Evolutionary conservation across 2,329 filamentous ascomycete genomes (phyloP).

Genomic region (Rhinocladiella similis): DNA sequence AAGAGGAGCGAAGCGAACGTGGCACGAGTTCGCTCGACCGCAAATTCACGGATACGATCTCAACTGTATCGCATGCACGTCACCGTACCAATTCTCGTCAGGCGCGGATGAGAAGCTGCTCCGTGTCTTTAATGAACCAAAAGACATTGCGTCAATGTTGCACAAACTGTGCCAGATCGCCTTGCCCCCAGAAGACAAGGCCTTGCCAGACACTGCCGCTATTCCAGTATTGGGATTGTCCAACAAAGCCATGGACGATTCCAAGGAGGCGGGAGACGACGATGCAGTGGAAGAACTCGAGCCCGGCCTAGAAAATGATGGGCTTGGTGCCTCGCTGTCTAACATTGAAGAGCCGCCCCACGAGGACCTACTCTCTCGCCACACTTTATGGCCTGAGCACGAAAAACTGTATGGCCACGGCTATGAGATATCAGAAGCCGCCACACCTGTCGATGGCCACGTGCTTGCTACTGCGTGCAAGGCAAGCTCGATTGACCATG

Average conservation of each 20-base stretch:
- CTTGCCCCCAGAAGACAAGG: slow-evolving; percentile 33
- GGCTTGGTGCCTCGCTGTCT: slow-evolving; percentile 51
- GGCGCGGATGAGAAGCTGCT: slow-evolving; percentile 98
- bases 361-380: slow-evolving; percentile 84
- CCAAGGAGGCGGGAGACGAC: slow-evolving; percentile 37
- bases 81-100: slow-evolving; percentile 76
- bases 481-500: slow-evolving; percentile 89
- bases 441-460: slow-evolving; percentile 70
- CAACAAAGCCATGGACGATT: slow-evolving; percentile 80
- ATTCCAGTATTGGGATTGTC: slow-evolving; percentile 94
- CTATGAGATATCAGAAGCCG: slow-evolving; percentile 90
- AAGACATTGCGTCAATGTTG: slow-evolving; percentile 75
- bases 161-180: slow-evolving; percentile 65
- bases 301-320: slow-evolving; percentile 48
- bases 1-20: slow-evolving; percentile 56
- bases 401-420: slow-evolving; percentile 98
- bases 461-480: slow-evolving; percentile 90
- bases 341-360: slow-evolving; percentile 73
- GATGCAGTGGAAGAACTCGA: slow-evolving; percentile 35
- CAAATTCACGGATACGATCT: slow-evolving; percentile 98
- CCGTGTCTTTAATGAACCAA: slow-evolving; percentile 88
- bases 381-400: slow-evolving; percentile 91
- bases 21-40: slow-evolving; percentile 94
- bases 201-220: slow-evolving; percentile 82
- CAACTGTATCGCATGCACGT: slow-evolving; percentile 84